phyloP scores from a whole-genome alignment of 371 early-diverging fungal species.

The Dichotomocladium elegans region DNA sequence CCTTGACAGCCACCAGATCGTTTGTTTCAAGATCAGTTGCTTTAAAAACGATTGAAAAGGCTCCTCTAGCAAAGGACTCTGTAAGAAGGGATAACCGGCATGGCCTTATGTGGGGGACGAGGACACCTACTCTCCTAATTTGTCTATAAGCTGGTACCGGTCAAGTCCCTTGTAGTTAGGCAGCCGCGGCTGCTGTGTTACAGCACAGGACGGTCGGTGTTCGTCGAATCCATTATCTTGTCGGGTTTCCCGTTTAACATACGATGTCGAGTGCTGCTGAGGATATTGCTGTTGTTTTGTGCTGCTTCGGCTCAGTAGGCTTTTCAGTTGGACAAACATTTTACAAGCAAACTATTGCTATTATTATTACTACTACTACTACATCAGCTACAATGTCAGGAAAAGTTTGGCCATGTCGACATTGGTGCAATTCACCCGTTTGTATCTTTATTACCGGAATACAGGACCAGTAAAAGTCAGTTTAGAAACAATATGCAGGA shows the following conservation, averaged over 20 bases:
- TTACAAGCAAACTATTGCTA: too few species aligned
- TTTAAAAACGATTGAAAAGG: constrained; percentile 75
- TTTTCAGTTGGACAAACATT: constrained; percentile 13
- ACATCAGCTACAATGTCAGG: too few species aligned
- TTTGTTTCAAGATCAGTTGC: constrained; percentile 53
- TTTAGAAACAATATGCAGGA: too few species aligned
- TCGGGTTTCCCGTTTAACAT: not conserved
- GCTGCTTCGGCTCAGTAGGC: constrained; percentile 9
- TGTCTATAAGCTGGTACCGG: constrained; percentile 37
- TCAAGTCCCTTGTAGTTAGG: constrained; percentile 22
- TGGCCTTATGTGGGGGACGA: not conserved
- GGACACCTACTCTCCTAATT: constrained; percentile 60
- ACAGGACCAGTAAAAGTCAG: too few species aligned
- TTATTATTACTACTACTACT: too few species aligned
- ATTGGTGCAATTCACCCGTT: too few species aligned
- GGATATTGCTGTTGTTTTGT: constrained; percentile 4
- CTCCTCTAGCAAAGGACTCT: constrained; percentile 50
- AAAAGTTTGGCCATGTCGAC: too few species aligned
- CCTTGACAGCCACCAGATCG: constrained; percentile 70
- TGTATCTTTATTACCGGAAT: too few species aligned
- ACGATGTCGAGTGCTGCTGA: not conserved
- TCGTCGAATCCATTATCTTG: constrained; percentile 4
- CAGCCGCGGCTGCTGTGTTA: too few species aligned
- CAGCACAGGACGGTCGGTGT: too few species aligned
- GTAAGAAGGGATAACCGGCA: not conserved